A percentile compares a stretch with the other conserved stretches of the same genome.
Conservation (phyloP, 345 rosid genomes). For the Euphorbia tirucalli region DNA sequence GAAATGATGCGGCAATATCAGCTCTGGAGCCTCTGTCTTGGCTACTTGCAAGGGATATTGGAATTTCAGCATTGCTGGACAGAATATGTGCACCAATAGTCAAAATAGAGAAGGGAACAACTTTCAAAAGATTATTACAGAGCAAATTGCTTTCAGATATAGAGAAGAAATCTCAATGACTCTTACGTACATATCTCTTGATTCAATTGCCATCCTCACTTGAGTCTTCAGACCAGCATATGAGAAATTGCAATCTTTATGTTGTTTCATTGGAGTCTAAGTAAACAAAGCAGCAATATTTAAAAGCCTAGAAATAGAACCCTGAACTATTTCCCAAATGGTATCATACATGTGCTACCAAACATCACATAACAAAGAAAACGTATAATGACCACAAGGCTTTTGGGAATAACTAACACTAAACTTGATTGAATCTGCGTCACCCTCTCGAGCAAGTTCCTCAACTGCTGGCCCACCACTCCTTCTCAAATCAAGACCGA, state of each 20-base stretch:
- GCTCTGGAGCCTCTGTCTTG: constrained; percentile 80
- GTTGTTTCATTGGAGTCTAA: constrained; percentile 85
- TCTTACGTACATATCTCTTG: constrained; percentile 64
- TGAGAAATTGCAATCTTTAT: constrained; percentile 91
- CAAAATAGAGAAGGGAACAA: background rate
- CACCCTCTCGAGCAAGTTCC: constrained; percentile 88
- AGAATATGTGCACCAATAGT: constrained; percentile 12
- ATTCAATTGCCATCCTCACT: constrained; percentile 85
- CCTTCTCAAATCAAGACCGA: constrained; percentile 86
- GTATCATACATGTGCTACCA: background rate
- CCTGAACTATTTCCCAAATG: background rate
- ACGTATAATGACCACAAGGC: background rate
- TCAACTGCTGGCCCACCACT: constrained; percentile 97
- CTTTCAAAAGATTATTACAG: background rate
- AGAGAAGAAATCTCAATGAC: constrained; percentile 2
- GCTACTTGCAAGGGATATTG: constrained; percentile 60
- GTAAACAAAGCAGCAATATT: constrained; percentile 16
- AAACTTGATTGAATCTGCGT: constrained; percentile 68
- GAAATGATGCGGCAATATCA: constrained; percentile 94
- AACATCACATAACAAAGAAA: background rate
- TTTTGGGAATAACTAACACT: constrained; percentile 42
- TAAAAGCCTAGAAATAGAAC: constrained; percentile 5
- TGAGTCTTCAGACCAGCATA: constrained; percentile 97
- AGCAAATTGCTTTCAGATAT: constrained; percentile 14
- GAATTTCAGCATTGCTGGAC: constrained; percentile 62